Percentiles rank a stretch among this genome's conserved stretches.
Conservation (phyloP, 2,329 filamentous ascomycete genomes). For the Scedosporium boydii region DNA sequence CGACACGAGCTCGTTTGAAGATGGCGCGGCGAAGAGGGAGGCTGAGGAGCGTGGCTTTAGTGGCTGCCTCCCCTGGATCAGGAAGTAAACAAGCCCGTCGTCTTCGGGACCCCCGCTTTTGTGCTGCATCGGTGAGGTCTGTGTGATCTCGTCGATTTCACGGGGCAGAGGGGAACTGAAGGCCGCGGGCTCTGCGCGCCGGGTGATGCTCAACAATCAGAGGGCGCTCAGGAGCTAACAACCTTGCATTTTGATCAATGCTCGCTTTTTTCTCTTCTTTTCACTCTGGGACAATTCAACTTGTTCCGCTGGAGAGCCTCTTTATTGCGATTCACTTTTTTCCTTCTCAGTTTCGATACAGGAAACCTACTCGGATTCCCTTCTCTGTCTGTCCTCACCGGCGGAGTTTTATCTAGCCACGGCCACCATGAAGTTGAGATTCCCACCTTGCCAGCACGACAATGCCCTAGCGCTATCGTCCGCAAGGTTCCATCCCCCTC, state of each 20-base stretch:
- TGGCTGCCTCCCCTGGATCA: slow-evolving; percentile 26
- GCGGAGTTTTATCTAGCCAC: not conserved
- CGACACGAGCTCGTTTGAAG: slow-evolving; percentile 35
- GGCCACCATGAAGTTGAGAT: not conserved
- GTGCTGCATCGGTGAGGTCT: not conserved
- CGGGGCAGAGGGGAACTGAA: not conserved
- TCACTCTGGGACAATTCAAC: not conserved
- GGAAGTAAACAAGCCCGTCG: slow-evolving; percentile 5
- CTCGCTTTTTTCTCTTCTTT: not conserved
- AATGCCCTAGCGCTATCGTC: slow-evolving; percentile 47
- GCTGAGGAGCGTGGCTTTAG: slow-evolving; percentile 47
- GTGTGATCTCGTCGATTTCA: not conserved
- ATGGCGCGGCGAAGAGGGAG: slow-evolving; percentile 53
- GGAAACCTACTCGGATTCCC: not conserved
- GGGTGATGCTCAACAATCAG: not conserved
- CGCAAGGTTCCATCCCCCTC: slow-evolving; percentile 6
- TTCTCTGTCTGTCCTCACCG: not conserved
- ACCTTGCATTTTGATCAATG: slow-evolving; percentile 1
- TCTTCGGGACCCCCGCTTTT: not conserved
- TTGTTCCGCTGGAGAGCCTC: not conserved
- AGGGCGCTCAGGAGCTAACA: not conserved
- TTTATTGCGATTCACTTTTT: not conserved
- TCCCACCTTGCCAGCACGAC: slow-evolving; percentile 19
- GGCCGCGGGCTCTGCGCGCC: not conserved
- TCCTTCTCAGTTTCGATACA: not conserved